Evolutionary conservation across 306 rosid genomes (phyloP).

Genomic region (Rosa lucieae): DNA sequence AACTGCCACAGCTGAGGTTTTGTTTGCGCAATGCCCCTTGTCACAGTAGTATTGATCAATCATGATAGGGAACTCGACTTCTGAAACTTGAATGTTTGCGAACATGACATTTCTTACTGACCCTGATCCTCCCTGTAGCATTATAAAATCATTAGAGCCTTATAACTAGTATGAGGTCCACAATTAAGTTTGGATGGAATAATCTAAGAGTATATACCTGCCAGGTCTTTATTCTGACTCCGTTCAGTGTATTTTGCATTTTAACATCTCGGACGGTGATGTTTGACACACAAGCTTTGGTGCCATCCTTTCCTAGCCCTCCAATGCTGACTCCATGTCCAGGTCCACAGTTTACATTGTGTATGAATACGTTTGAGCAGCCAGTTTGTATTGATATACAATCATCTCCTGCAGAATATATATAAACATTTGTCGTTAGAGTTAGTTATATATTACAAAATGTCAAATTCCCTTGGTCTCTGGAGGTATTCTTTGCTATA

Average conservation of each 20-base stretch:
- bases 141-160: neutral
- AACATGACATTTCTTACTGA: conserved; percentile 63
- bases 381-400: conserved; percentile 75
- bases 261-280: conserved; percentile 66
- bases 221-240: conserved; percentile 89
- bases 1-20: conserved; percentile 73
- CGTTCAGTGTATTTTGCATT: conserved; percentile 56
- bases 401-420: conserved; percentile 58
- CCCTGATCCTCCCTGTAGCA: conserved; percentile 78
- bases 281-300: conserved; percentile 77
- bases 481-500: neutral
- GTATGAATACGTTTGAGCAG: conserved; percentile 59
- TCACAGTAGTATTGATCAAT: conserved; percentile 88
- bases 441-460: neutral
- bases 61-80: conserved; percentile 54
- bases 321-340: conserved; percentile 79
- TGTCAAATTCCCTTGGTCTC: neutral
- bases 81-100: conserved; percentile 72
- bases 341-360: conserved; percentile 70
- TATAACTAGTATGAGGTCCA: neutral
- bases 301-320: conserved; percentile 59
- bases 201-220: conserved; percentile 44
- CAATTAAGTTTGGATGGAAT: no score
- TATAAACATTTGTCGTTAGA: neutral
- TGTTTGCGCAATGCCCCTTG: conserved; percentile 47